Evolutionary conservation across 2,329 filamentous ascomycete species (phyloP), one percentile per base, ranked within the genome.

Genomic region (Teratosphaeria gauchensis): DNA sequence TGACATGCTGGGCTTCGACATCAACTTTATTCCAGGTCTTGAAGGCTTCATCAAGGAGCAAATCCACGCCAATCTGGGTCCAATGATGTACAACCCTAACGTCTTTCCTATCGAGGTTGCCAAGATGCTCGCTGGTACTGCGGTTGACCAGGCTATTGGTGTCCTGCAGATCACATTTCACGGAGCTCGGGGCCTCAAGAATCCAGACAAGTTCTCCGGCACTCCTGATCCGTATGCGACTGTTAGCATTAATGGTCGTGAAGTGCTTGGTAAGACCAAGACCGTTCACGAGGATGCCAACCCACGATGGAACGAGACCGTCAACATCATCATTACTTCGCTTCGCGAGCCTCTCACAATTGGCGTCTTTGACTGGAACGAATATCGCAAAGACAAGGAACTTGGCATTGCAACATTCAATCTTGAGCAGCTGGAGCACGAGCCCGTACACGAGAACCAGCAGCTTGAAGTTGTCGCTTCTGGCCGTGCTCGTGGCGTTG

Each of bases 71-170:
- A 96, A 92, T 69, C 77, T 99, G 55, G 88, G 85, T 1, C 95
- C 94, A 0, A 97, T 99, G 88, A 96, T 99, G 90, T 99, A 99
- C 71, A 87, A 85, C 42, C 94, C 94, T 8, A 96, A 99, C 67
- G 91, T 97, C 55, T 99, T 99, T 80, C 94, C 94, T 16, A 94
- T 99, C 65, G 94, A 99, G 71, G 90, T 99, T 58, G 94, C 94
- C 66, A 97, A 99, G 81, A 94, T 99, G 90, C 81, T 99, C 63
- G 89, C 92, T 51, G 94, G 94, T 60, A 92, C 89, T 59, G 86
- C 94, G 0, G 89, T 99, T 55, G 95, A 99, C 72, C 90, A 96
- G 75, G 94, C 94, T 11, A 90, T 99, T 68, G 94, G 94, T 72
- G 92, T 99, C 8, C 76, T 99, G 56, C 92, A 92, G 28, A 80